Conservation (phyloP, 2,329 filamentous ascomycete species). For the Aspergillus novoparasiticus region DNA sequence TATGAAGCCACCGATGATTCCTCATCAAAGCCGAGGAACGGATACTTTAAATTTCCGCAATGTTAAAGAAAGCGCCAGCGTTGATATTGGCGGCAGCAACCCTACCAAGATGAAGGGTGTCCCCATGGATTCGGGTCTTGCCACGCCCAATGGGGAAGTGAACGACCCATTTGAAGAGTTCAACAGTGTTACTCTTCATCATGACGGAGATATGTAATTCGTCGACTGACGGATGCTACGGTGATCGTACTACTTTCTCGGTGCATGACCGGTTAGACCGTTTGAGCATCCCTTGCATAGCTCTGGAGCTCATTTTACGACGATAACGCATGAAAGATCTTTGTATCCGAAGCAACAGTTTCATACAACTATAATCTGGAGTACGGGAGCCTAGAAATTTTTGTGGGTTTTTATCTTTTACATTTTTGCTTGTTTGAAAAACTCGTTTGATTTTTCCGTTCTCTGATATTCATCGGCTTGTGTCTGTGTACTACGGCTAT, state of each 20-base stretch:
- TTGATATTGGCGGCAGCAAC: slow-evolving; percentile 63
- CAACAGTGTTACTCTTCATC: slow-evolving; percentile 95
- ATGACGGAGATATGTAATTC: slow-evolving; percentile 71
- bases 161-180: slow-evolving; percentile 97
- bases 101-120: slow-evolving; percentile 68
- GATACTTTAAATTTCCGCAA: slow-evolving; percentile 98
- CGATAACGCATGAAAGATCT: slow-evolving; percentile 38
- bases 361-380: slow-evolving; percentile 28
- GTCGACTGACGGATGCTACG: slow-evolving; percentile 4
- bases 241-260: slow-evolving; percentile 5
- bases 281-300: slow-evolving; percentile 25
- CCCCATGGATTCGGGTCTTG: slow-evolving; percentile 79
- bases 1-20: slow-evolving; percentile 96
- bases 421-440: not conserved
- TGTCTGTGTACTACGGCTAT: slow-evolving; percentile 10
- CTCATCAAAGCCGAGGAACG: slow-evolving; percentile 82
- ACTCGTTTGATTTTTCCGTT: slow-evolving; percentile 1
- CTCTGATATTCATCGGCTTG: slow-evolving; percentile 9
- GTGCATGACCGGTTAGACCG: slow-evolving; percentile 13
- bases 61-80: slow-evolving; percentile 94
- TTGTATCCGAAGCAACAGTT: slow-evolving; percentile 26
- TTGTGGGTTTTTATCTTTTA: slow-evolving; percentile 11
- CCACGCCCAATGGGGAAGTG: slow-evolving; percentile 79
- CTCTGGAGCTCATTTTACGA: slow-evolving; percentile 27
- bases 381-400: slow-evolving; percentile 28